Percentiles rank a stretch among this genome's conserved stretches.
Conservation (phyloP, 257 asterid species). For the Echites panduratus region DNA sequence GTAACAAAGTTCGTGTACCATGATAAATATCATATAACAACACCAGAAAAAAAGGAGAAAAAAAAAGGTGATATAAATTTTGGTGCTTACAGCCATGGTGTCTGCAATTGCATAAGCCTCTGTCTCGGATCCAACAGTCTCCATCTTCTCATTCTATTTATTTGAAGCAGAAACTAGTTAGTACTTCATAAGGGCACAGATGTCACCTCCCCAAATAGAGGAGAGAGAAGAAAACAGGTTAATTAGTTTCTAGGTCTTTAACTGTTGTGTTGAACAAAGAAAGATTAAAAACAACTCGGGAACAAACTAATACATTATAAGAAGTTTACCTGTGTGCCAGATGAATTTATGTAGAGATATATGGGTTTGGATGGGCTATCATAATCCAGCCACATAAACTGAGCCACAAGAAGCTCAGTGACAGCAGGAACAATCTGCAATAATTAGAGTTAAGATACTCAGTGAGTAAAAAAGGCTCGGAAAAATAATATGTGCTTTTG, state of each 20-base stretch:
- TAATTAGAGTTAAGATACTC: constrained; percentile 11
- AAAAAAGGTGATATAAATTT: not conserved
- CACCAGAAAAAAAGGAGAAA: too few relatives aligned
- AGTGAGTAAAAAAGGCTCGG: not conserved
- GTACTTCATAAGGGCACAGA: not conserved
- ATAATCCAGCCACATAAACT: constrained; percentile 83
- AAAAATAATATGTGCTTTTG: not conserved
- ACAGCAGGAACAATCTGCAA: constrained; percentile 87
- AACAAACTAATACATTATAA: not conserved
- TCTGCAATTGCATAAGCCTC: constrained; percentile 92
- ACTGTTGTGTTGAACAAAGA: not conserved
- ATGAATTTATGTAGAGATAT: constrained; percentile 79
- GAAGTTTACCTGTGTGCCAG: constrained; percentile 73
- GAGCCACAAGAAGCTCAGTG: constrained; percentile 82
- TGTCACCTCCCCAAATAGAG: constrained; percentile 3
- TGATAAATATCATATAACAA: too few relatives aligned
- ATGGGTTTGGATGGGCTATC: constrained; percentile 73
- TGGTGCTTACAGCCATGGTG: constrained; percentile 66
- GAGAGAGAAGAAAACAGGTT: not conserved
- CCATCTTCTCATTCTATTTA: constrained; percentile 63
- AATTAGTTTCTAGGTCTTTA: not conserved
- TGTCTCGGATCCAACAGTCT: constrained; percentile 86
- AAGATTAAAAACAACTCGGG: not conserved
- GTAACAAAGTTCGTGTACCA: not conserved
- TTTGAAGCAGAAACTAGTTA: constrained; percentile 6